Evolutionary conservation across 2,329 filamentous ascomycete genomes (phyloP), one percentile per base, ranked within the genome.

Genomic region (Lomentospora prolificans): DNA sequence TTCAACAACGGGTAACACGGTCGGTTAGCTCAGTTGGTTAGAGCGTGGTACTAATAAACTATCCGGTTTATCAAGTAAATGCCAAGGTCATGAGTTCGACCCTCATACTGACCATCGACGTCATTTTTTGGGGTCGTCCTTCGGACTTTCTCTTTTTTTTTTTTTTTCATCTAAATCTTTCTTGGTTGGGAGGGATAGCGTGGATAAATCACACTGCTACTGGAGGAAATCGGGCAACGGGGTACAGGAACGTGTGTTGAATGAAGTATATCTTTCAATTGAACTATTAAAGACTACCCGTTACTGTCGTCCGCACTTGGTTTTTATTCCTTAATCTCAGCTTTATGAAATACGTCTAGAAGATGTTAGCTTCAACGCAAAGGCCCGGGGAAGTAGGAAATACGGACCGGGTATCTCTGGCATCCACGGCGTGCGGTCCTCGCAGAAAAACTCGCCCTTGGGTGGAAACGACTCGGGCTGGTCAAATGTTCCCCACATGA

Each of bases 381-480:
- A 3, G 51, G 14, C 55, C 31, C 22, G 44, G 9, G 1, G n/a
- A 8, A 27, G 53, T 17, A 61, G 71, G 60, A 27, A 14, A 8
- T 14, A 54, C 52, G 3, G 61, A 75, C 74, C 66, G 39, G 68
- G 68, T 51, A 77, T 66, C 61, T 75, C 71, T 2, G 74, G 75
- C 74, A 78, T 78, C 78, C 78, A 81, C 1, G 60, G 64, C 4
- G 70, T 67, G 57, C 75, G 66, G 39, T 68, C 63, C 54, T 69
- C 76, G 62, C 75, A 79, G 60, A 79, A 81, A 65, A 80, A 80
- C 59, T 80, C 77, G 0, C 76, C 77, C 60, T 78, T 79, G 0
- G 77, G 77, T 4, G 75, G 73, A 8, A 80, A 63, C 53, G 65
- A 68, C 12, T 75, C 73, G 0, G 72, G 73, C 19, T 77, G 68